Conservation (phyloP, 129 eudicot species). For the Flaveria ramosissima region DNA sequence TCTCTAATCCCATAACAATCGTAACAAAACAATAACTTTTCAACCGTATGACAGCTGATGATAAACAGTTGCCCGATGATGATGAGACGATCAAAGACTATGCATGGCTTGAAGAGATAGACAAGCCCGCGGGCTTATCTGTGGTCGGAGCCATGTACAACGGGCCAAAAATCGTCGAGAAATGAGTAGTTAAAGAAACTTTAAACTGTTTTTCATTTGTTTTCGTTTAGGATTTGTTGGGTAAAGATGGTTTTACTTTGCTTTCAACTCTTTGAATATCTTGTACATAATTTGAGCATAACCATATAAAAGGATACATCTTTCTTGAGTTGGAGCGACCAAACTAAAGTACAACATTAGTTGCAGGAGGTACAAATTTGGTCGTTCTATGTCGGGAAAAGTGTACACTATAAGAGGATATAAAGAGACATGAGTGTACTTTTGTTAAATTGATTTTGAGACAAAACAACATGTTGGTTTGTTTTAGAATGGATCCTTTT, state of each 20-base stretch:
- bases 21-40: not conserved
- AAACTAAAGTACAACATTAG: conserved; percentile 3
- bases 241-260: conserved; percentile 24
- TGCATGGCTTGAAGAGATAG: conserved; percentile 80
- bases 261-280: conserved; percentile 19
- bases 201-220: not conserved
- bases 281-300: conserved; percentile 40
- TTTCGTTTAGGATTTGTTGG: conserved; percentile 19
- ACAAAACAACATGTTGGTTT: conserved; percentile 25
- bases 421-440: conserved; percentile 27
- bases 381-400: conserved; percentile 18
- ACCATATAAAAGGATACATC: conserved; percentile 29
- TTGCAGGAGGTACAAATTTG: conserved; percentile 19
- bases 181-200: conserved; percentile 20
- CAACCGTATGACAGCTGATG: conserved; percentile 40
- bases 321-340: conserved; percentile 27
- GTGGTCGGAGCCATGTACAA: conserved; percentile 57
- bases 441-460: conserved; percentile 17
- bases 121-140: conserved; percentile 50
- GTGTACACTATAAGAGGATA: conserved; percentile 23
- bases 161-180: conserved; percentile 62
- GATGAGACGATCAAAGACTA: conserved; percentile 48
- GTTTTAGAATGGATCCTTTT: conserved; percentile 25
- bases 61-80: conserved; percentile 43
- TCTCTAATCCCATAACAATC: not conserved